Evolutionary conservation across 345 rosid genomes (phyloP).

Genomic region (Eucalyptus melliodora): DNA sequence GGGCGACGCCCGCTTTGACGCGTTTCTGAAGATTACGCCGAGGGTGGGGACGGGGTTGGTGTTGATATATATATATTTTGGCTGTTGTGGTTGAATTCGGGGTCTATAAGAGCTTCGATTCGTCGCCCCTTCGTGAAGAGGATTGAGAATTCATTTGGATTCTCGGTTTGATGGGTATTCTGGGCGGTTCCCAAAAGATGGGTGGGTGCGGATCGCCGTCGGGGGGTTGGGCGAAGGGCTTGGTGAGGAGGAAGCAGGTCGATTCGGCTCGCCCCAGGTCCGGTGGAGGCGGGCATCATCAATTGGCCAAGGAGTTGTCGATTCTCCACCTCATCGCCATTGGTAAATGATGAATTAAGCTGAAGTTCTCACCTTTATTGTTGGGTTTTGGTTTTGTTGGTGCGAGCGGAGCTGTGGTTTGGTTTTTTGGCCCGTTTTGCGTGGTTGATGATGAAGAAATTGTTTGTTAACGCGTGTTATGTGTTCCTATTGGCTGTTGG

Average conservation of each 20-base stretch:
- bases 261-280: slow-evolving; percentile 33
- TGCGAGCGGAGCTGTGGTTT: not conserved
- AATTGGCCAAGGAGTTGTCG: slow-evolving; percentile 59
- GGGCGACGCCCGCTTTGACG: not conserved
- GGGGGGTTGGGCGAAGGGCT: slow-evolving; percentile 31
- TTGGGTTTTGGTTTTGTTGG: not conserved
- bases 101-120: not conserved
- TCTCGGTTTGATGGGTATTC: slow-evolving; percentile 25
- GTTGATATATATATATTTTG: too few relatives aligned
- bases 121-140: not conserved
- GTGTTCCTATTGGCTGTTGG: not conserved
- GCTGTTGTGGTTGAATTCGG: not conserved
- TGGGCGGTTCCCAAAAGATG: slow-evolving; percentile 27
- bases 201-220: slow-evolving; percentile 28
- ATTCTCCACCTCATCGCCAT: slow-evolving; percentile 60
- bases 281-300: slow-evolving; percentile 8
- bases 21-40: not conserved
- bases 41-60: not conserved
- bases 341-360: slow-evolving; percentile 19
- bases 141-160: not conserved
- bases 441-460: not conserved
- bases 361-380: not conserved
- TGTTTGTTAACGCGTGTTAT: not conserved
- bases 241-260: slow-evolving; percentile 71
- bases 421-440: not conserved